Percentiles rank a stretch among this genome's conserved stretches.
phyloP scores from a whole-genome alignment of 1,284 basidiomycete genomes.

The Amylostereum areolatum region DNA sequence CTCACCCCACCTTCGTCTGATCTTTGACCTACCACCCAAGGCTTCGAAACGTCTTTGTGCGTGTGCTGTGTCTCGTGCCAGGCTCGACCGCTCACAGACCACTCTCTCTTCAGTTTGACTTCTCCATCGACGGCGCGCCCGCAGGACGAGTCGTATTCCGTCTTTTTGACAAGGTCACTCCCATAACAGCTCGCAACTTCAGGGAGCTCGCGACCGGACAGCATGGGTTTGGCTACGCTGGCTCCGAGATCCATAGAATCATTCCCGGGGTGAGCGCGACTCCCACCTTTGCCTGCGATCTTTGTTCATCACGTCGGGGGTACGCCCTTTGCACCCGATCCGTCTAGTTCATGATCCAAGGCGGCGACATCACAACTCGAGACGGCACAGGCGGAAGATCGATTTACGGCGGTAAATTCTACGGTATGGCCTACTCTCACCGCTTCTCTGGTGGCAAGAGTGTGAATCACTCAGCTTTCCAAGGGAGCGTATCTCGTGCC shows the following conservation, averaged over 20 bases:
- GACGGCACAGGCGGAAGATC: constrained; percentile 60
- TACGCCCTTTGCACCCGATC: background rate
- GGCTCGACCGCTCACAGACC: background rate
- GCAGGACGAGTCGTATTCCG: constrained; percentile 53
- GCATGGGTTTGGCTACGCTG: constrained; percentile 34
- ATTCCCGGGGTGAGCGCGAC: constrained; percentile 21
- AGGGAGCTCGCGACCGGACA: constrained; percentile 42
- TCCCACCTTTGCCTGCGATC: background rate
- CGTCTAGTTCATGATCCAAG: constrained; percentile 29
- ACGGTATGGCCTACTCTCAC: constrained; percentile 4
- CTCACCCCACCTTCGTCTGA: no score
- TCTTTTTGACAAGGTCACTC: constrained; percentile 46
- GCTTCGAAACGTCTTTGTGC: background rate
- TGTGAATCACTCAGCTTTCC: no score
- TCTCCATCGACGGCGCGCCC: constrained; percentile 45
- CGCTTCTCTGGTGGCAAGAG: background rate
- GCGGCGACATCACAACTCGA: constrained; percentile 32
- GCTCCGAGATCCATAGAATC: constrained; percentile 31
- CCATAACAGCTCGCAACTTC: constrained; percentile 48
- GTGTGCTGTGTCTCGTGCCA: background rate
- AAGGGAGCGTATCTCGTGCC: no score
- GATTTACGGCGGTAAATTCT: constrained; percentile 6
- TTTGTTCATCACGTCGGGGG: background rate
- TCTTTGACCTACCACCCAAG: background rate
- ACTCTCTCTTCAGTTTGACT: constrained; percentile 42